Evolutionary conservation across 192 early-diverging fungal genomes (phyloP).

Genomic region (Gamsiella multidivaricata): DNA sequence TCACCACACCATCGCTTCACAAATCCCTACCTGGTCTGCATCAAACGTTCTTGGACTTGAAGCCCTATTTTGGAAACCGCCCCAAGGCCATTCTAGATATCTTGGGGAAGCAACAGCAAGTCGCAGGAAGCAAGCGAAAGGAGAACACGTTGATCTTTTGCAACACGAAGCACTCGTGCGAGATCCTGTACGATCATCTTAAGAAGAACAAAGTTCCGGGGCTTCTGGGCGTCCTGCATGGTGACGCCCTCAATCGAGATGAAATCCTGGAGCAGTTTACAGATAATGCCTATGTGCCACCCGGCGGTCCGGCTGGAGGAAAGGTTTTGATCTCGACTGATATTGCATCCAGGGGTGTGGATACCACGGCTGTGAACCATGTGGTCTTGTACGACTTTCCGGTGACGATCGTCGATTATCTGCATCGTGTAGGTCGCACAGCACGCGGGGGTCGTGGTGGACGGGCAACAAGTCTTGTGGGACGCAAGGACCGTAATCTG

Average conservation of each 20-base stretch:
- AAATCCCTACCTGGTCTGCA: constrained; percentile 75
- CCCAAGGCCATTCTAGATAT: constrained; percentile 78
- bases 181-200: constrained; percentile 66
- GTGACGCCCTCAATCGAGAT: constrained; percentile 53
- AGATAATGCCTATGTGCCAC: constrained; percentile 25
- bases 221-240: constrained; percentile 58
- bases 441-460: constrained; percentile 85
- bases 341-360: constrained; percentile 89
- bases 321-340: constrained; percentile 90
- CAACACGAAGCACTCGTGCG: constrained; percentile 76
- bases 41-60: constrained; percentile 84
- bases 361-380: constrained; percentile 88
- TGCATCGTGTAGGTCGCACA: constrained; percentile 93
- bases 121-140: constrained; percentile 55
- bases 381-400: constrained; percentile 95
- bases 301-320: constrained; percentile 15
- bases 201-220: constrained; percentile 62
- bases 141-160: constrained; percentile 88
- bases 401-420: constrained; percentile 87
- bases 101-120: constrained; percentile 63
- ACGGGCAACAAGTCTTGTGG: constrained; percentile 84
- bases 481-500: constrained; percentile 74
- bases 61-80: constrained; percentile 75
- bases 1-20: constrained; percentile 87
- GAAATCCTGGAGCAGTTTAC: constrained; percentile 58